Conservation (phyloP, 2,329 filamentous ascomycete genomes). For the Diatrype stigma region DNA sequence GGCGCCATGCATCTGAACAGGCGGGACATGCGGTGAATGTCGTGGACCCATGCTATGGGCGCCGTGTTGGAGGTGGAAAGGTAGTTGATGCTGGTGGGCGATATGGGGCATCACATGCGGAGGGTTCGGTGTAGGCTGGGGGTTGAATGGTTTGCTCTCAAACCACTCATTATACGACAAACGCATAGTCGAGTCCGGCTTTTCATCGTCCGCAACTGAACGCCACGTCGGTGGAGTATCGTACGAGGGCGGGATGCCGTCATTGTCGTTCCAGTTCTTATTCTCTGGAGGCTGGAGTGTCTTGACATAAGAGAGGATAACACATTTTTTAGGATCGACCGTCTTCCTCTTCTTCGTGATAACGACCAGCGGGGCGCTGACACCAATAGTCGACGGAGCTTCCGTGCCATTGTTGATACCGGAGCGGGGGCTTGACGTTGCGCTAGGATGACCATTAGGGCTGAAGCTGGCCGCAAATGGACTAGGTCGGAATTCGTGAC, state of each 20-base stretch:
- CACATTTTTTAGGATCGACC: slow-evolving; percentile 66
- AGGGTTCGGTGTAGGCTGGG: slow-evolving; percentile 65
- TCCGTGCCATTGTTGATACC: slow-evolving; percentile 47
- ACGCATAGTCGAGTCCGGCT: slow-evolving; percentile 58
- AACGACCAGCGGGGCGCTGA: slow-evolving; percentile 36
- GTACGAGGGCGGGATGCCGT: slow-evolving; percentile 79
- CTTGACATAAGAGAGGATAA: slow-evolving; percentile 51
- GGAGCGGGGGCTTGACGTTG: slow-evolving; percentile 68
- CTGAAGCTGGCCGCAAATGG: slow-evolving; percentile 78
- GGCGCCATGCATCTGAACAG: slow-evolving; percentile 71
- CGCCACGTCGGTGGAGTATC: slow-evolving; percentile 85
- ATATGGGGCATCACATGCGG: slow-evolving; percentile 67
- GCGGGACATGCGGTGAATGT: slow-evolving; percentile 70
- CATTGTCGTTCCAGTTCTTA: slow-evolving; percentile 68
- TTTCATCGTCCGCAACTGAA: slow-evolving; percentile 66
- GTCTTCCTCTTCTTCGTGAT: slow-evolving; percentile 69
- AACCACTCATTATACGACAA: slow-evolving; percentile 75
- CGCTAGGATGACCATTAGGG: slow-evolving; percentile 62
- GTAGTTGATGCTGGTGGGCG: slow-evolving; percentile 79
- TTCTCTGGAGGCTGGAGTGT: slow-evolving; percentile 47
- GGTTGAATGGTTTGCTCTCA: slow-evolving; percentile 58
- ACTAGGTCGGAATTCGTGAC: slow-evolving; percentile 79
- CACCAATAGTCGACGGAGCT: slow-evolving; percentile 20
- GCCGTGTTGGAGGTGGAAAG: slow-evolving; percentile 75
- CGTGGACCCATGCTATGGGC: slow-evolving; percentile 63